Evolutionary conservation across 768 basidiomycete species (phyloP), one percentile per base, ranked within the genome.

Genomic region (Lactarius psammicola): DNA sequence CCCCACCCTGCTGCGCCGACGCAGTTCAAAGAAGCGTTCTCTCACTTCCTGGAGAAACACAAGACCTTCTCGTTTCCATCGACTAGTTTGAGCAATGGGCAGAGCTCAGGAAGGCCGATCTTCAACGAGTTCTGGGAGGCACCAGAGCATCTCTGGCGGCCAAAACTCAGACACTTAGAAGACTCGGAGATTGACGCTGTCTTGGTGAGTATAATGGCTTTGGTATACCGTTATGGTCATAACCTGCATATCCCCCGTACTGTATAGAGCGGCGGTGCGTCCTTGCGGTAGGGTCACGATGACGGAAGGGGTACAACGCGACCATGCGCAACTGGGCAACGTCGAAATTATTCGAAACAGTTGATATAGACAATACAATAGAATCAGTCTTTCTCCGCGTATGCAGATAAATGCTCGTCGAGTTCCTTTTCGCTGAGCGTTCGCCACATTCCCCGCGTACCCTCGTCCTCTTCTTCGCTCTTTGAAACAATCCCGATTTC

Each of bases 401-500:
- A 94, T 62, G 92, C 93, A 59, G 92, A 77, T 75, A 94, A 75
- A 75, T 92, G 85, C 71, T 83, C 76, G 77, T 94, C 92, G 42
- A 94, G 87, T 76, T 94, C 92, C 26, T 75, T 81, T 73, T 90
- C 86, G 42, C 77, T 80, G 86, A 94, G 85, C 54, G 90, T 87
- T 38, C 92, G 83, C 92, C 92, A 94, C 61, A 81, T 74, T 34
- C 92, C 92, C 68, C 83, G 80, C 44, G 83, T 86, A 80, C 92
- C 90, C 65, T 78, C 78, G 66, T 82, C 78, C 74, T 96, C 94
- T 20, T 90, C 89, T 8, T 86, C 82, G 40, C 84, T 82, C 1
- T 82, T 82, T 31, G 94, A 96, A 26, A 93, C 89, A 60, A 98
- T 90, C 0, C 94, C 96, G 69, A 99, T 92, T 76, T 99, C 97